Evolutionary conservation across 108 stramenopile genomes (phyloP).

Genomic region (Licmophora abbreviata): DNA sequence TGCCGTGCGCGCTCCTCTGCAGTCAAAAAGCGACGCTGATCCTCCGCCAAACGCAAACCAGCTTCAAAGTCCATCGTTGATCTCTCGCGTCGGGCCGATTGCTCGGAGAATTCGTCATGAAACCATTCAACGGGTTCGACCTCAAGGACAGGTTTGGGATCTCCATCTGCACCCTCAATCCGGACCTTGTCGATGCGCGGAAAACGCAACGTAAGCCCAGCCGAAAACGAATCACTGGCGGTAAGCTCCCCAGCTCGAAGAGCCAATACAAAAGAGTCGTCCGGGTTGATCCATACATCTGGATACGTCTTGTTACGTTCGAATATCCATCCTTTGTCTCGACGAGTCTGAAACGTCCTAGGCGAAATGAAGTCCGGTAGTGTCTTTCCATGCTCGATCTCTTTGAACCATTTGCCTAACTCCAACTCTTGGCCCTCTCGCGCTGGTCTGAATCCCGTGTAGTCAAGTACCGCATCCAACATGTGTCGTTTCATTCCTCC

Average conservation of each 20-base stretch:
- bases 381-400: constrained; percentile 13
- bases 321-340: constrained; percentile 50
- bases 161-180: constrained; percentile 34
- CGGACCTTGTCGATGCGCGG: constrained; percentile 59
- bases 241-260: constrained; percentile 66
- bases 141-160: constrained; percentile 36
- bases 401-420: constrained; percentile 52
- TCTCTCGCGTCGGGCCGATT: constrained; percentile 22
- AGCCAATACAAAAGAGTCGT: constrained; percentile 68
- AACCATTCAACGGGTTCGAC: constrained; percentile 33
- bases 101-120: constrained; percentile 16
- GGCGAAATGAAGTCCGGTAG: constrained; percentile 64
- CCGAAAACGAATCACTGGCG: constrained; percentile 33
- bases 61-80: constrained; percentile 16
- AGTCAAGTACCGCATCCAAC: constrained; percentile 19
- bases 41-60: not conserved
- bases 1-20: constrained; percentile 35
- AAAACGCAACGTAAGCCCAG: constrained; percentile 68
- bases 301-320: constrained; percentile 37
- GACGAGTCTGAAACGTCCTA: constrained; percentile 41
- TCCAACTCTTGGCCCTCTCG: constrained; percentile 50
- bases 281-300: constrained; percentile 63
- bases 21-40: constrained; percentile 45
- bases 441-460: constrained; percentile 42
- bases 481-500: constrained; percentile 11